Base-by-base conservation (phyloP, 768 basidiomycete species). In the Astraeus odoratus region DNA sequence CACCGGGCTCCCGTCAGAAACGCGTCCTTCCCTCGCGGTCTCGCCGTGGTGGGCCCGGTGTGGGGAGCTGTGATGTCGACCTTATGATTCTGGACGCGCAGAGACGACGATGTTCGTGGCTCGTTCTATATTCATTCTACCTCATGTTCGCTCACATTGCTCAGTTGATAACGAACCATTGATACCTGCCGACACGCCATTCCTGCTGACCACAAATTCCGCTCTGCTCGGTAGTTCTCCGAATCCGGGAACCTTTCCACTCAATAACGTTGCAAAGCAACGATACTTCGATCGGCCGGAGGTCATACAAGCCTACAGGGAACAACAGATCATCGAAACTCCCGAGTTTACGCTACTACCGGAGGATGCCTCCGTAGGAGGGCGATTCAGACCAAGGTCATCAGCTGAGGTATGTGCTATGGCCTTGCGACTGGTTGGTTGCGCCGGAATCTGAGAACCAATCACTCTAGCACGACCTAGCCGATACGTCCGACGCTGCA, bases 1-100 rank as follows among this genome's bases (percentile, higher is more conserved):
- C 59, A 40, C 54, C 64, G 37, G 65, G 70, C 54, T 61, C 67
- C 50, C 79, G 76, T 45, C 81, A 80, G 65, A 86, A 84, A 67
- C 82, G 90, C 62, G 81, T 90, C 35, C 69, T 90, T 46, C 91
- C 91, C 34, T 77, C 86, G 63, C 78, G 91, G 55, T 77, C 84
- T 45, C 74, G 87, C 54, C 77, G 90, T 45, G 83, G 86, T 44
- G 87, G 86, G 13, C 83, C 85, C 23, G 87, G 86, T 27, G 77
- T 87, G 41, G 87, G 90, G 45, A 83, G 67, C 49, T 80, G 81
- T 59, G 86, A 89, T 60, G 73, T 82, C 15, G 91, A 94, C 69
- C 55, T 80, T 44, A 81, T 89, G 79, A 86, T 94, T 61, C 64
- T 91, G 51, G 89, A 92, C 54, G 84, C 82, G 51, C 75, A 84